Evolutionary conservation across 73 alveolate species (phyloP), one percentile per base, ranked within the genome.

Genomic region (Paramecium sexaurelia): DNA sequence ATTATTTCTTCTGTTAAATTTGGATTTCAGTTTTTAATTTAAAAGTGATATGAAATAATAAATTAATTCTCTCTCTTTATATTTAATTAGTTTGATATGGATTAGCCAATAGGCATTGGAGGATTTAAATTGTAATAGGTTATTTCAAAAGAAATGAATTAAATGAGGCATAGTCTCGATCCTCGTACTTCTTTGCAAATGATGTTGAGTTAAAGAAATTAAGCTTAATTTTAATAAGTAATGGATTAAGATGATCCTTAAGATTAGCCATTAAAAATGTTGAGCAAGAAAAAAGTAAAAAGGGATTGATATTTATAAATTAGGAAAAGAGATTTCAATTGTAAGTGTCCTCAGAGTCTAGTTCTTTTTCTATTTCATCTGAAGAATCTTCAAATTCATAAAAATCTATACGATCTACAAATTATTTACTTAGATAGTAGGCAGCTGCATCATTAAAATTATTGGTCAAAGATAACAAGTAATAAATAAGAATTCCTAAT

Each of bases 361-460:
- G 83, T 61, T 61, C 83, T 8, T 61, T 61, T 61, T 11, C 47
- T 10, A 29, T 61, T 32, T 22, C 83, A 9, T 61, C 83, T 26
- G 83, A 61, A 32, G 83, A 61, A 32, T 61, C 83, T 10, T 26
- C 83, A 11, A 61, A 26, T 29, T 61, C 83, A 6, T 24, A 61
- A 61, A 61, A 61, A 3, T 61, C 83, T 5, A 7, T 22, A 29
- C 83, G 39, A 9, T 37, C 86, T 0, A 20, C 55, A 3, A 71
- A 71, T 20, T 71, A 71, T n/a, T 71, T 71, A 36, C 56, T 35
- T 35, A 29, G 56, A 32, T 33, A 71, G 15, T 37, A 71, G 24
- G 86, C 86, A 7, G 55, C 86, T 0, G 73, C 90, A n/a, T 24
- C 73, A 1, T 26, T 78, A 39, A 78, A 78, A 45, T 6, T 78